Conservation (phyloP, 768 basidiomycete genomes). For the Boletus rex-veris region DNA sequence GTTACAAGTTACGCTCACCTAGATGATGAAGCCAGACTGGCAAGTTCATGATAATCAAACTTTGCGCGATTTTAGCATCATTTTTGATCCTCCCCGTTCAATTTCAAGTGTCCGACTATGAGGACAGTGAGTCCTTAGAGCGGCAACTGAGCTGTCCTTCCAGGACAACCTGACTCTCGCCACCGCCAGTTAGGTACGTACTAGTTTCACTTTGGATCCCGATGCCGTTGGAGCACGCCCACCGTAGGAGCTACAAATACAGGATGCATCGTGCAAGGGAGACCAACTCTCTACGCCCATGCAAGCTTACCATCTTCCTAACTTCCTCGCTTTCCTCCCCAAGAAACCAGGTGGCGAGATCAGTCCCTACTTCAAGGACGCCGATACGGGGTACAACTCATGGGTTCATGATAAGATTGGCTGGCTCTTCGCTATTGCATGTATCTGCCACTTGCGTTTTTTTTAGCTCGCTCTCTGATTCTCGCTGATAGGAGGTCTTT, state of each 20-base stretch:
- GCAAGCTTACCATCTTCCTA: conserved; percentile 24
- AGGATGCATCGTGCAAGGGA: background rate
- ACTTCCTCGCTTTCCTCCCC: conserved; percentile 22
- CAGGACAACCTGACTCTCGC: conserved; percentile 1
- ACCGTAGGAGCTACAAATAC: conserved; percentile 15
- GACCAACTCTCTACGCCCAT: conserved; percentile 11
- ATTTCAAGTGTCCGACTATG: background rate
- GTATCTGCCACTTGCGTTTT: background rate
- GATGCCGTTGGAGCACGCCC: background rate
- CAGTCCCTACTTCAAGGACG: conserved; percentile 24
- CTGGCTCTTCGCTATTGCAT: conserved; percentile 21
- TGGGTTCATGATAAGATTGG: conserved; percentile 25
- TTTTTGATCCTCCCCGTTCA: background rate
- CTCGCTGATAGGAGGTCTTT: conserved; percentile 19
- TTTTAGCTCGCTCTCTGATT: background rate
- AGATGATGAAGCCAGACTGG: background rate
- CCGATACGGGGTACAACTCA: conserved; percentile 17
- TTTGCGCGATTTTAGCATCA: background rate
- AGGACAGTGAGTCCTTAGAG: background rate
- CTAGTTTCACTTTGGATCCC: conserved; percentile 18
- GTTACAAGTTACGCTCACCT: too few species aligned
- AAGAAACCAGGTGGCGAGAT: conserved; percentile 29
- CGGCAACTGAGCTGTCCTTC: background rate
- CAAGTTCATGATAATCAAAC: background rate
- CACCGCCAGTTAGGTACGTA: background rate